These are phyloP conservation scores for Sugiyamaella boreocaroliniensis DNA, from an alignment of 805 yeast genomes.

Conservation along the genomic window DNA sequence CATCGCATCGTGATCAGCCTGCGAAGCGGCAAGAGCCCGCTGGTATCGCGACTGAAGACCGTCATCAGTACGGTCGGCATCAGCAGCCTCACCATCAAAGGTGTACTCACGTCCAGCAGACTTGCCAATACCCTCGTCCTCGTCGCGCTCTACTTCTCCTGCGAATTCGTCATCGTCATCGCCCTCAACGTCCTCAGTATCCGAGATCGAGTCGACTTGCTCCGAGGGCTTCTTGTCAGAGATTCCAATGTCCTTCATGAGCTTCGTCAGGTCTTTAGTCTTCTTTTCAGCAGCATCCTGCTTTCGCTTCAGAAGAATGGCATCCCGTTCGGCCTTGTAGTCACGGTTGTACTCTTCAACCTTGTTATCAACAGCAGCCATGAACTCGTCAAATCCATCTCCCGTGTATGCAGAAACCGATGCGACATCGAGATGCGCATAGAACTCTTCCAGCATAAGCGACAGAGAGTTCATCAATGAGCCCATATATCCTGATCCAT, in stretches of 20 bases:
- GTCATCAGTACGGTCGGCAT: slow-evolving; percentile 20
- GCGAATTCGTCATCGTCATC: slow-evolving; percentile 30
- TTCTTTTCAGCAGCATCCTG: slow-evolving; percentile 67
- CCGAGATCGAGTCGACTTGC: slow-evolving; percentile 48
- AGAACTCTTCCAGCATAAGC: slow-evolving; percentile 91
- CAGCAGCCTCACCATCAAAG: slow-evolving; percentile 14
- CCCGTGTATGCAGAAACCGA: slow-evolving; percentile 94
- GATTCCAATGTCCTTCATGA: slow-evolving; percentile 85
- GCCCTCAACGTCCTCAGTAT: slow-evolving; percentile 43
- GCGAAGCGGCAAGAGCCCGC: slow-evolving; percentile 43
- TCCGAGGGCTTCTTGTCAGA: slow-evolving; percentile 40
- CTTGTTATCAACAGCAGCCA: slow-evolving; percentile 77
- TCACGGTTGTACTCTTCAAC: slow-evolving; percentile 79
- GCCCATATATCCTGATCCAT: slow-evolving; percentile 85
- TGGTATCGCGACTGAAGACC: slow-evolving; percentile 63
- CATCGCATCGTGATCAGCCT: slow-evolving; percentile 18
- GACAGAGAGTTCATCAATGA: slow-evolving; percentile 93
- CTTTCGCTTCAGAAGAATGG: slow-evolving; percentile 67
- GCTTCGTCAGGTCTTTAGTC: slow-evolving; percentile 57
- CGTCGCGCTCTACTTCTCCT: slow-evolving; percentile 28
- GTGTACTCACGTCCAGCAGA: slow-evolving; percentile 6
- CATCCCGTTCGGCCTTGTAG: slow-evolving; percentile 81
- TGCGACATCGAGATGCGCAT: slow-evolving; percentile 84
- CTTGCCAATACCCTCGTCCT: slow-evolving; percentile 12
- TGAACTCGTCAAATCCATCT: slow-evolving; percentile 85